Conservation (phyloP, 306 rosid species). For the Castanea crenata region DNA sequence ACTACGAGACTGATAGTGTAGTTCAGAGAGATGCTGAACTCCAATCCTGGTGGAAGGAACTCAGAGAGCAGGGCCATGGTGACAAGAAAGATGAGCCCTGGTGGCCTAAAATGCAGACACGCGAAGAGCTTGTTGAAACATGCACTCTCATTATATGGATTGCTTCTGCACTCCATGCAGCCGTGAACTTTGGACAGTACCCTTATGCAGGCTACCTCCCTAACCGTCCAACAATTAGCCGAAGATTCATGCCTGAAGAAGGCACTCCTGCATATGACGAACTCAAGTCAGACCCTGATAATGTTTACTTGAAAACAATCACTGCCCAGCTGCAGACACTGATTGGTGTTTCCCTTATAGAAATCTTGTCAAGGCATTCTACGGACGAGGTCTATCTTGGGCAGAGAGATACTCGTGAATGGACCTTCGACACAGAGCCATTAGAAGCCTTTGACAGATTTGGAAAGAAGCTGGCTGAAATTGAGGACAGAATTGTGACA, state of each 20-base stretch:
- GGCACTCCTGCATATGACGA: conserved; percentile 50
- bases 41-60: conserved; percentile 64
- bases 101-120: conserved; percentile 60
- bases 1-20: conserved; percentile 32
- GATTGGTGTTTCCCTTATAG: conserved; percentile 40
- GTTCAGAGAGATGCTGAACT: conserved; percentile 40
- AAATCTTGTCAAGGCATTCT: conserved; percentile 48
- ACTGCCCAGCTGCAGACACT: conserved; percentile 46
- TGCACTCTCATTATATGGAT: conserved; percentile 56
- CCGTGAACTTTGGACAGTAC: conserved; percentile 58
- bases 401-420: conserved; percentile 47
- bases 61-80: conserved; percentile 51
- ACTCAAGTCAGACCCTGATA: conserved; percentile 37
- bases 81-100: conserved; percentile 60
- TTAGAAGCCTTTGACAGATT: conserved; percentile 53
- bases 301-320: conserved; percentile 44
- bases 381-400: conserved; percentile 61
- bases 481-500: conserved; percentile 41
- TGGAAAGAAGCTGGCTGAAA: conserved; percentile 42
- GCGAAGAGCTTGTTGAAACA: conserved; percentile 31
- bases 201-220: conserved; percentile 49
- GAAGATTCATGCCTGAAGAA: conserved; percentile 40
- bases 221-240: conserved; percentile 44
- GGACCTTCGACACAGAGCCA: conserved; percentile 54
- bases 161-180: conserved; percentile 62